Evolutionary conservation across 495 filamentous ascomycete genomes (phyloP).

Genomic region (Tuber melanosporum): DNA sequence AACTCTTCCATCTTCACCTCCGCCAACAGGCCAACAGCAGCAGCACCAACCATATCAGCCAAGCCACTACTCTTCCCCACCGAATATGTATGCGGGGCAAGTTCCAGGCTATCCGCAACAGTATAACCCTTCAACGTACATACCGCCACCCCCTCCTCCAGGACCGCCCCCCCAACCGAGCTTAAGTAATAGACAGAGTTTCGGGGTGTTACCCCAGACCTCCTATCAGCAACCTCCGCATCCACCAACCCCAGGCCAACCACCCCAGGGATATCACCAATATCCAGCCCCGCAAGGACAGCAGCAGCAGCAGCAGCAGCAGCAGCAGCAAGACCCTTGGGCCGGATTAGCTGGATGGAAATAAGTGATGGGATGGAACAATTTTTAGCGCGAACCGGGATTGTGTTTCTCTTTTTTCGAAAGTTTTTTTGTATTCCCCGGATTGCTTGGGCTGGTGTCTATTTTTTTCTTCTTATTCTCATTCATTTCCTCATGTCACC

Average conservation of each 20-base stretch:
- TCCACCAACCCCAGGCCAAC: conserved; percentile 25
- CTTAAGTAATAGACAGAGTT: conserved; percentile 31
- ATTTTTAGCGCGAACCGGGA: conserved; percentile 12
- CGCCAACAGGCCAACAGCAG: conserved; percentile 44
- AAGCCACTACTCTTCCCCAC: conserved; percentile 35
- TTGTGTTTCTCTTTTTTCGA: not conserved
- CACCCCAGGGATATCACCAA: conserved; percentile 21
- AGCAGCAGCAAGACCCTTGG: conserved; percentile 31
- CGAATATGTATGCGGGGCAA: conserved; percentile 34
- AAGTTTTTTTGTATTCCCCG: conserved; percentile 27
- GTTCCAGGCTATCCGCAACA: conserved; percentile 39
- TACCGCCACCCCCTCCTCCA: conserved; percentile 84
- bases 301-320: conserved; percentile 30
- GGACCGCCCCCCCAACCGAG: conserved; percentile 65
- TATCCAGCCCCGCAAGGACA: conserved; percentile 11
- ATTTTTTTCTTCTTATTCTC: conserved; percentile 15
- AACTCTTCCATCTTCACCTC: conserved; percentile 53
- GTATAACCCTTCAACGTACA: conserved; percentile 69
- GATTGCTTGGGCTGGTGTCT: conserved; percentile 37
- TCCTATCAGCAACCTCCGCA: conserved; percentile 29
- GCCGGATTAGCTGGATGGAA: conserved; percentile 34
- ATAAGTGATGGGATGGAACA: conserved; percentile 16
- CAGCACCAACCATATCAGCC: conserved; percentile 43
- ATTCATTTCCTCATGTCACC: conserved; percentile 10
- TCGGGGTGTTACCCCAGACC: conserved; percentile 31